phyloP scores from a whole-genome alignment of 2,329 filamentous ascomycete genomes.

The Fusarium nodosum region DNA sequence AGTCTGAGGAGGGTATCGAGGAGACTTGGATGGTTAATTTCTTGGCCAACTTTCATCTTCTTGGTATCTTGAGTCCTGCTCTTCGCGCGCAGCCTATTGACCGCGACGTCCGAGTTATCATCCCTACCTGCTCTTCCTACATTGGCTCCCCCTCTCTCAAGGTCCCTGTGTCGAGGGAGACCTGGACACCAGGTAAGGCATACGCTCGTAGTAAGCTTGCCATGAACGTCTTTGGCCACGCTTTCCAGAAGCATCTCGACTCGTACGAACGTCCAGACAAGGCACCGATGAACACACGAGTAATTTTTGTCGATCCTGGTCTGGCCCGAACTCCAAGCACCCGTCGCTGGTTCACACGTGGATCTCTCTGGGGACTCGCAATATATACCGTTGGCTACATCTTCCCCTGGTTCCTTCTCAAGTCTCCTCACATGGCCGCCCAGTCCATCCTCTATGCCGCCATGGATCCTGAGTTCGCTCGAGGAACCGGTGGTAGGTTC shows the following conservation, averaged over 20 bases:
- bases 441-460: constrained; percentile 88
- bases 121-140: constrained; percentile 90
- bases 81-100: constrained; percentile 93
- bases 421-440: constrained; percentile 84
- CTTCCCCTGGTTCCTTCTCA: constrained; percentile 88
- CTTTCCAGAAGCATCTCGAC: constrained; percentile 93
- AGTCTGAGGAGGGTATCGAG: constrained; percentile 85
- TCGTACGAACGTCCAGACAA: constrained; percentile 87
- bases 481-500: constrained; percentile 75
- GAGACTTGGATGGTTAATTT: constrained; percentile 96
- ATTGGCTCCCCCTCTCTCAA: constrained; percentile 79
- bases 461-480: constrained; percentile 81
- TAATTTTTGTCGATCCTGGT: constrained; percentile 90
- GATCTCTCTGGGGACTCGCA: constrained; percentile 82
- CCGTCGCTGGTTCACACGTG: constrained; percentile 86
- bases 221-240: constrained; percentile 87
- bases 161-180: constrained; percentile 63
- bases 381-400: constrained; percentile 84
- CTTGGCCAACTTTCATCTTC: constrained; percentile 92
- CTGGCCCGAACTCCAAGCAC: constrained; percentile 87
- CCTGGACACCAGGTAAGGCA: constrained; percentile 68
- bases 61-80: constrained; percentile 91
- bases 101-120: constrained; percentile 88
- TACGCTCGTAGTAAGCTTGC: constrained; percentile 81
- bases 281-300: constrained; percentile 83